These are phyloP conservation scores for Meyerozyma athensensis DNA, from an alignment of 1,139 yeast species.

Conservation along the genomic window DNA sequence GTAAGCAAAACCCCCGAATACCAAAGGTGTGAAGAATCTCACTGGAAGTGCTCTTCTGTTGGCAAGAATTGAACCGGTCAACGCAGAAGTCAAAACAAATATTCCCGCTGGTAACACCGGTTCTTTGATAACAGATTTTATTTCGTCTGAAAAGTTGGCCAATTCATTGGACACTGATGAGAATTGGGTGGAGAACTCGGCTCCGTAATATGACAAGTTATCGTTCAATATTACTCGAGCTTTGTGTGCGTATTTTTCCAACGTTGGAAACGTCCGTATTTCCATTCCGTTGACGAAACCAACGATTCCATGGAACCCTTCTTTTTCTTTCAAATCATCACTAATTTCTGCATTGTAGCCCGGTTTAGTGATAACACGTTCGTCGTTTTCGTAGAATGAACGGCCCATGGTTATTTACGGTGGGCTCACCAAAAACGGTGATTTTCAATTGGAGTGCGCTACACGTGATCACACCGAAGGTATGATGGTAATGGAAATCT, in stretches of 20 bases:
- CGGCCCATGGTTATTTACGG: constrained; percentile 21
- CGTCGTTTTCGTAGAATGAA: constrained; percentile 51
- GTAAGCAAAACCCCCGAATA: constrained; percentile 42
- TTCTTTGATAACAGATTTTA: constrained; percentile 27
- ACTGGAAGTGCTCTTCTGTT: constrained; percentile 43
- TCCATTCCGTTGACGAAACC: constrained; percentile 50
- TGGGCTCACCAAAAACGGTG: background rate
- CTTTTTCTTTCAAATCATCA: constrained; percentile 31
- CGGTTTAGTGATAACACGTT: constrained; percentile 41
- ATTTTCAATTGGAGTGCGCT: background rate
- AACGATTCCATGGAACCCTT: constrained; percentile 37
- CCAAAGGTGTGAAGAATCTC: constrained; percentile 47
- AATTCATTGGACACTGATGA: constrained; percentile 44
- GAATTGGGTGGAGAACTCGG: constrained; percentile 42
- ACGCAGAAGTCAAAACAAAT: constrained; percentile 49
- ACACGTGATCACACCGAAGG: constrained; percentile 3
- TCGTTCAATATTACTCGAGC: constrained; percentile 34
- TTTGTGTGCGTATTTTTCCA: constrained; percentile 38
- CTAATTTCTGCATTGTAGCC: constrained; percentile 39
- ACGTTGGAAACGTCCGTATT: constrained; percentile 42
- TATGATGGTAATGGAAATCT: background rate
- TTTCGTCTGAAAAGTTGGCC: constrained; percentile 20
- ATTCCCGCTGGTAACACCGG: constrained; percentile 52
- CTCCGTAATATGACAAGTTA: constrained; percentile 31
- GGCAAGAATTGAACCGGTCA: constrained; percentile 53